phyloP scores from a whole-genome alignment of 2,329 filamentous ascomycete genomes.

The Aspergillus proliferans region DNA sequence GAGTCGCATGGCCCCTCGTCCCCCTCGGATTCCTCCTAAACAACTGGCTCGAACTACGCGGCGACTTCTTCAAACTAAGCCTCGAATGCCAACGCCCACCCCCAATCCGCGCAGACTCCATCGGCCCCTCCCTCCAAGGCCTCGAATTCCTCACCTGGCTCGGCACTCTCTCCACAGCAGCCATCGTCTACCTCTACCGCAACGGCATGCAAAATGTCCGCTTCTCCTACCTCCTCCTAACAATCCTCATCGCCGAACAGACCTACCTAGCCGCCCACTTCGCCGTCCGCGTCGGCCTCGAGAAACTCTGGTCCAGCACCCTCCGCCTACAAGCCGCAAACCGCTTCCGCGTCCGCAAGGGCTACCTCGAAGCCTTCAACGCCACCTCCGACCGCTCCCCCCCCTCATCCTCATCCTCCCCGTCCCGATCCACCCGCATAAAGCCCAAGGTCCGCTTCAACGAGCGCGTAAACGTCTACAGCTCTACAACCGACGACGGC shows the following conservation, averaged over 20 bases:
- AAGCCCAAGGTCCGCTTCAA: constrained; percentile 27
- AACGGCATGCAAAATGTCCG: constrained; percentile 61
- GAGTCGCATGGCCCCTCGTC: constrained; percentile 90
- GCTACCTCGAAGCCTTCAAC: constrained; percentile 52
- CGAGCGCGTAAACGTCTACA: constrained; percentile 28
- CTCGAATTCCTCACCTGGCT: constrained; percentile 90
- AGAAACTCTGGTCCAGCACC: constrained; percentile 74
- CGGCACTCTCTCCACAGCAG: constrained; percentile 78
- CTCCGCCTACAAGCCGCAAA: constrained; percentile 76
- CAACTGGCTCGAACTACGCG: constrained; percentile 91
- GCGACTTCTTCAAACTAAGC: constrained; percentile 91
- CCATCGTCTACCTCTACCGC: constrained; percentile 82
- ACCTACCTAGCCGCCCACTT: constrained; percentile 69
- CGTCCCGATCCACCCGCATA: constrained; percentile 5
- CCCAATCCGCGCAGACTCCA: constrained; percentile 84
- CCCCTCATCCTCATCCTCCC: constrained; percentile 1
- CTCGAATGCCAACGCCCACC: constrained; percentile 82
- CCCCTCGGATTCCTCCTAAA: constrained; percentile 84
- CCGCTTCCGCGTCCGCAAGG: constrained; percentile 70
- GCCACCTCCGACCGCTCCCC: constrained; percentile 3
- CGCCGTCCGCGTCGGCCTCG: constrained; percentile 62
- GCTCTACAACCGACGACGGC: constrained; percentile 16
- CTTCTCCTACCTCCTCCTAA: constrained; percentile 69
- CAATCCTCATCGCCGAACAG: constrained; percentile 77
- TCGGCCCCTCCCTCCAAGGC: constrained; percentile 84